phyloP scores from a whole-genome alignment of 1,139 yeast species.

The Nakaseomyces uthaithaninus region DNA sequence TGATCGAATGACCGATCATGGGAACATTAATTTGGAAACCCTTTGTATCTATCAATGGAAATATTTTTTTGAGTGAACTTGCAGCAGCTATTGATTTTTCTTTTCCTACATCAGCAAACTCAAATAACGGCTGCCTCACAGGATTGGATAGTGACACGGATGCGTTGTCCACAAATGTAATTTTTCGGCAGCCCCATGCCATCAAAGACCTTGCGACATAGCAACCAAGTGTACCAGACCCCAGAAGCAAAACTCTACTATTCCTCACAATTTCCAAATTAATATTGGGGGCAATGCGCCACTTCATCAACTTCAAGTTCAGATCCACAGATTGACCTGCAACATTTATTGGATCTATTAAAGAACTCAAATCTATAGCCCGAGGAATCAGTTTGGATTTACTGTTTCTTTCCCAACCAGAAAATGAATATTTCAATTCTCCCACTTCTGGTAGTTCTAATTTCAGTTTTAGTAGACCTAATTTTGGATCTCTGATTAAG shows the following conservation, averaged over 20 bases:
- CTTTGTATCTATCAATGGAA: constrained; percentile 61
- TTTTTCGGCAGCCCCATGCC: constrained; percentile 88
- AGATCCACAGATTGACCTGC: constrained; percentile 90
- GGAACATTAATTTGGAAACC: constrained; percentile 74
- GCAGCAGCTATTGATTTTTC: constrained; percentile 77
- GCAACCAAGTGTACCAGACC: constrained; percentile 94
- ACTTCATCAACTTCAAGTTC: constrained; percentile 85
- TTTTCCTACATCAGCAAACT: constrained; percentile 65
- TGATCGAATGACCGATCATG: constrained; percentile 87
- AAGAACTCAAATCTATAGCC: constrained; percentile 67
- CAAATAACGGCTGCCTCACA: constrained; percentile 83
- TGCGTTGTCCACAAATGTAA: constrained; percentile 87
- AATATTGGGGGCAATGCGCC: constrained; percentile 85
- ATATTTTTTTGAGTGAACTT: constrained; percentile 55
- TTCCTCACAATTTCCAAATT: constrained; percentile 55
- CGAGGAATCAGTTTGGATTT: constrained; percentile 74
- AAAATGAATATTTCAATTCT: constrained; percentile 34
- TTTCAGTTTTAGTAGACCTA: constrained; percentile 17
- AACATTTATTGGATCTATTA: constrained; percentile 69
- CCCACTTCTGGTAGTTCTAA: background rate
- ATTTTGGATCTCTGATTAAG: constrained; percentile 29
- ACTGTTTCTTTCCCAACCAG: constrained; percentile 87
- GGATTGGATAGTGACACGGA: constrained; percentile 87
- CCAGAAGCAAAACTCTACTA: constrained; percentile 67
- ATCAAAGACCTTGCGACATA: constrained; percentile 76